Evolutionary conservation across 768 basidiomycete genomes (phyloP).

Genomic region (Suillus decipiens): DNA sequence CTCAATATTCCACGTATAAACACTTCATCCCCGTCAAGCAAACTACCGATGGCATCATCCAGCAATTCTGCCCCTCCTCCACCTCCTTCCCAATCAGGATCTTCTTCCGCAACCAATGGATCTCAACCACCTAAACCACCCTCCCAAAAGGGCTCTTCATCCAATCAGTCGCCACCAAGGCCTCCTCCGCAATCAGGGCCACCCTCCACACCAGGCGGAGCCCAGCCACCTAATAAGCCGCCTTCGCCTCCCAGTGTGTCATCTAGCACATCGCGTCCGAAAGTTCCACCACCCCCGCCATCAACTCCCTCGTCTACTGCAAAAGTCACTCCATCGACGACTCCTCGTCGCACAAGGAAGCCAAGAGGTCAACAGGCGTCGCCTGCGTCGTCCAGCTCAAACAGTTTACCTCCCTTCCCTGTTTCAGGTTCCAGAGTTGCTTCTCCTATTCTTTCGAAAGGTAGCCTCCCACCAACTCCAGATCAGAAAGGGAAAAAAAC

Average conservation of each 20-base stretch:
- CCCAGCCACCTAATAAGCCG: not conserved
- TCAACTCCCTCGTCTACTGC: slow-evolving; percentile 7
- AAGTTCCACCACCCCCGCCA: slow-evolving; percentile 9
- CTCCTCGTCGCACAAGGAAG: slow-evolving; percentile 2
- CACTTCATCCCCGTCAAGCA: not conserved
- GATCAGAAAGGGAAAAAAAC: slow-evolving; percentile 3
- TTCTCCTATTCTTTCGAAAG: not conserved
- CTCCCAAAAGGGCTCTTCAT: not conserved
- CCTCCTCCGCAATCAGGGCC: slow-evolving; percentile 14
- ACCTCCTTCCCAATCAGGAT: slow-evolving; percentile 23
- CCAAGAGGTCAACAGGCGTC: not conserved
- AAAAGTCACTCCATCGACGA: not conserved
- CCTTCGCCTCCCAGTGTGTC: not conserved
- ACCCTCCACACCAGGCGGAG: slow-evolving; percentile 8
- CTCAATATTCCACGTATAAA: slow-evolving; percentile 24
- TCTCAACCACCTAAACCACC: slow-evolving; percentile 22
- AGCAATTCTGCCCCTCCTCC: slow-evolving; percentile 22
- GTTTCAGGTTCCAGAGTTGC: not conserved
- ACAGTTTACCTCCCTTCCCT: slow-evolving; percentile 1
- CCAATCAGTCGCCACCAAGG: slow-evolving; percentile 19
- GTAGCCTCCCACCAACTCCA: not conserved
- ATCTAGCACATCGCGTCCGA: not conserved
- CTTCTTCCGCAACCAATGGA: slow-evolving; percentile 19
- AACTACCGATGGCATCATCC: slow-evolving; percentile 20
- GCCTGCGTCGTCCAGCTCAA: slow-evolving; percentile 1